These are phyloP conservation scores for Crassisporium funariophilum DNA, from an alignment of 768 basidiomycete genomes.

Conservation along the genomic window DNA sequence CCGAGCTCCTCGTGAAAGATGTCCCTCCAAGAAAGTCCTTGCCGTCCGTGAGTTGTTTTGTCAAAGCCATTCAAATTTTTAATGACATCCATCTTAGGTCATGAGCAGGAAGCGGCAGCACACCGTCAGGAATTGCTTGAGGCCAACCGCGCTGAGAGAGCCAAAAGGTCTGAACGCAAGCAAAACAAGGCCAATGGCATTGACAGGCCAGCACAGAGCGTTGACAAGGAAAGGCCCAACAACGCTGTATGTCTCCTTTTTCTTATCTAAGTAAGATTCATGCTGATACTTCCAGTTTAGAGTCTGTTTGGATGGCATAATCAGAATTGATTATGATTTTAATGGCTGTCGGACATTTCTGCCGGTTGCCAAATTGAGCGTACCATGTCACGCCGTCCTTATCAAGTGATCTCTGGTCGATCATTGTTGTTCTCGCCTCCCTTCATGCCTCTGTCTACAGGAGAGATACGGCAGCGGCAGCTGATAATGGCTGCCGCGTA, in stretches of 20 bases:
- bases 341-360: too few relatives aligned
- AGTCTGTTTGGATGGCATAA: too few relatives aligned
- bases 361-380: too few relatives aligned
- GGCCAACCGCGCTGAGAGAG: background rate
- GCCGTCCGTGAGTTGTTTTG: background rate
- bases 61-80: background rate
- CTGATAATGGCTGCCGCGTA: too few relatives aligned
- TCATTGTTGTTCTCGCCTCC: too few relatives aligned
- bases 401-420: too few relatives aligned
- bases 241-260: background rate
- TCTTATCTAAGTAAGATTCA: too few relatives aligned
- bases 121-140: background rate
- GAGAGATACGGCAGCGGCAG: too few relatives aligned
- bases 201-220: background rate
- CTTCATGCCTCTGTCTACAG: too few relatives aligned
- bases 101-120: background rate
- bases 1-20: conserved; percentile 2
- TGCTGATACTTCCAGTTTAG: too few relatives aligned
- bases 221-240: conserved; percentile 1
- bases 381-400: too few relatives aligned
- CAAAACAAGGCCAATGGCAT: background rate
- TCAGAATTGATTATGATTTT: too few relatives aligned
- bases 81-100: background rate
- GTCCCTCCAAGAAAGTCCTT: conserved; percentile 1
- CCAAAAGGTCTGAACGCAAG: background rate